A percentile compares a stretch with the other conserved stretches of the same genome.
These are phyloP conservation scores for Phaffomyces opuntiae DNA, from an alignment of 805 yeast genomes.

Conservation along the genomic window DNA sequence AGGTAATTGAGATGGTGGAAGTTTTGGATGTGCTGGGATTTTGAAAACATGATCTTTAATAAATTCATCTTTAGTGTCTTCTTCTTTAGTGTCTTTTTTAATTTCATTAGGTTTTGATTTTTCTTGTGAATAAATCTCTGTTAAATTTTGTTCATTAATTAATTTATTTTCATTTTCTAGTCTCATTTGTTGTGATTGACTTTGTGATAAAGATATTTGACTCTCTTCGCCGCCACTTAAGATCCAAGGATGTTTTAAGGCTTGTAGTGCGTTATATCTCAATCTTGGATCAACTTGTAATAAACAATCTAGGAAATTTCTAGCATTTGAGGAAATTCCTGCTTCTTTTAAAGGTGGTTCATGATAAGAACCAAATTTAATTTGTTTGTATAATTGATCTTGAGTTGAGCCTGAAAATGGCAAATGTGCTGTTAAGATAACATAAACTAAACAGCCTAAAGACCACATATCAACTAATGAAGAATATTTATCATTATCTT, in stretches of 20 bases:
- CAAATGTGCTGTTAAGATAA: slow-evolving; percentile 82
- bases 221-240: slow-evolving; percentile 18
- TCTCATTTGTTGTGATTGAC: slow-evolving; percentile 58
- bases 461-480: slow-evolving; percentile 97
- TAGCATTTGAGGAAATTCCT: slow-evolving; percentile 59
- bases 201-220: slow-evolving; percentile 58
- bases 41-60: slow-evolving; percentile 14
- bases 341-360: slow-evolving; percentile 64
- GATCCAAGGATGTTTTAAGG: slow-evolving; percentile 83
- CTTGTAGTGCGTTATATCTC: slow-evolving; percentile 69
- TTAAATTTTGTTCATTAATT: not conserved
- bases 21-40: slow-evolving; percentile 15
- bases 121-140: too few species aligned
- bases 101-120: not conserved
- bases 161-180: slow-evolving; percentile 28
- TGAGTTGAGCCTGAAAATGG: slow-evolving; percentile 95
- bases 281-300: slow-evolving; percentile 70
- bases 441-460: slow-evolving; percentile 89
- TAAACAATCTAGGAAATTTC: slow-evolving; percentile 62
- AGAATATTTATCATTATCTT: slow-evolving; percentile 47
- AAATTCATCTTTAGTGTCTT: slow-evolving; percentile 2
- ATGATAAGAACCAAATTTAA: slow-evolving; percentile 72
- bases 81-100: slow-evolving; percentile 1
- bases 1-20: slow-evolving; percentile 7
- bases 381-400: slow-evolving; percentile 71